phyloP scores from a whole-genome alignment of 2,329 filamentous ascomycete genomes.

The Talaromyces sp. region DNA sequence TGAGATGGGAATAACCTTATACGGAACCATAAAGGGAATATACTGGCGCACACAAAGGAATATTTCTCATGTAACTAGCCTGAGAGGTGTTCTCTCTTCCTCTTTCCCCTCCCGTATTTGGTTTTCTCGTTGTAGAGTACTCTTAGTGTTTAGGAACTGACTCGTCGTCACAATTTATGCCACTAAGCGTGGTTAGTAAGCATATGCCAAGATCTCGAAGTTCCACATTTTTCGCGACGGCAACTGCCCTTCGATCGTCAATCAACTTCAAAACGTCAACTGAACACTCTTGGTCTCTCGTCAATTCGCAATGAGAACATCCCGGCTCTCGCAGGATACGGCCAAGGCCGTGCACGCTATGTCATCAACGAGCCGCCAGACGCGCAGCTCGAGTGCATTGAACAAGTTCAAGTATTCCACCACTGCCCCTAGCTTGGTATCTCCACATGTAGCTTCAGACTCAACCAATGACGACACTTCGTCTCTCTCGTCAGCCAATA shows the following conservation, averaged over 20 bases:
- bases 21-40: too few relatives aligned
- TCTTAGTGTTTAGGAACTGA: too few relatives aligned
- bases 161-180: too few relatives aligned
- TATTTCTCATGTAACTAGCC: too few relatives aligned
- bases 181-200: too few relatives aligned
- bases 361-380: constrained; percentile 41
- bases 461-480: constrained; percentile 28
- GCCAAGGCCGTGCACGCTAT: constrained; percentile 51
- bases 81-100: too few relatives aligned
- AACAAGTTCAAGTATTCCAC: constrained; percentile 24
- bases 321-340: constrained; percentile 56
- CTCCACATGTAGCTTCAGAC: constrained; percentile 25
- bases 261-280: neutral
- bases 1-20: too few relatives aligned
- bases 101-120: too few relatives aligned
- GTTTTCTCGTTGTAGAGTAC: too few relatives aligned
- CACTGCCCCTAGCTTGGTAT: constrained; percentile 19
- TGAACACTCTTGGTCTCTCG: neutral
- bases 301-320: constrained; percentile 49
- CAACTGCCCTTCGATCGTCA: neutral
- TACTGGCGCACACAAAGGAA: too few relatives aligned
- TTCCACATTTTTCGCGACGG: neutral
- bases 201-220: too few relatives aligned
- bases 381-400: constrained; percentile 35
- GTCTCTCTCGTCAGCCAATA: constrained; percentile 31